Base-by-base conservation (phyloP, 2,329 filamentous ascomycete genomes). In the Kalmusia sp. region DNA sequence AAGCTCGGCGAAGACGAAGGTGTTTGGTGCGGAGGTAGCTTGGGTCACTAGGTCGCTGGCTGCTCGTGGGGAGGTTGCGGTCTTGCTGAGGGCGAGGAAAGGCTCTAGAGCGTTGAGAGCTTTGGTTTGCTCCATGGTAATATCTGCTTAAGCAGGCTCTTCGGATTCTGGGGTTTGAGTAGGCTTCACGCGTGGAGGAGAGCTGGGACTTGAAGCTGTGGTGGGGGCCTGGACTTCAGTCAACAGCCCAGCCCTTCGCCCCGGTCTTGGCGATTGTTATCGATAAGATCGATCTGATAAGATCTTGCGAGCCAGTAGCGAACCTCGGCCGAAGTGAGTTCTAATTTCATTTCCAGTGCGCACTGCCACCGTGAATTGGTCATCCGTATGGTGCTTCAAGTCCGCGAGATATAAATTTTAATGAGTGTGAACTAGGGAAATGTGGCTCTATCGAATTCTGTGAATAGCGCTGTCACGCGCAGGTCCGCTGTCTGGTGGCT, bases 1-100 rank as follows among this genome's bases (percentile, higher is more conserved):
- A n/a, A 99, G 87, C 78, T 98, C 93, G 62, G 90, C 86, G 79
- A 99, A 99, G 77, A 98, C 84, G 75, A 89, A 99, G 61, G 93
- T 96, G 75, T 92, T 91, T 24, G 90, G 87, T 51, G 88, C 88
- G n/a, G 92, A 92, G 45, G 92, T 98, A 57, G 93, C 95, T 76
- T 92, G 91, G 38, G 83, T 86, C 72, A 98, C 85, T 49, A 98
- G 85, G 72, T 96, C 92, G 68, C 90, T 88, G 35, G 93, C 89
- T 53, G 92, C 91, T 64, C 90, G 88, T 34, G 92, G 88, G 9
- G 92, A 92, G 6, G 86, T 91, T 58, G 91, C 92, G 9, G 92
- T 90, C 72, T 93, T 95, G 68, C 90, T 89, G 60, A 97, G 89
- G 47, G 90, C 89, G 55, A 99, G 80, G 79, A 93, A 98, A n/a